A percentile compares a stretch with the other conserved stretches of the same genome.
Evolutionary conservation across 768 basidiomycete genomes (phyloP).

Genomic region (Psilocybe cyanescens): DNA sequence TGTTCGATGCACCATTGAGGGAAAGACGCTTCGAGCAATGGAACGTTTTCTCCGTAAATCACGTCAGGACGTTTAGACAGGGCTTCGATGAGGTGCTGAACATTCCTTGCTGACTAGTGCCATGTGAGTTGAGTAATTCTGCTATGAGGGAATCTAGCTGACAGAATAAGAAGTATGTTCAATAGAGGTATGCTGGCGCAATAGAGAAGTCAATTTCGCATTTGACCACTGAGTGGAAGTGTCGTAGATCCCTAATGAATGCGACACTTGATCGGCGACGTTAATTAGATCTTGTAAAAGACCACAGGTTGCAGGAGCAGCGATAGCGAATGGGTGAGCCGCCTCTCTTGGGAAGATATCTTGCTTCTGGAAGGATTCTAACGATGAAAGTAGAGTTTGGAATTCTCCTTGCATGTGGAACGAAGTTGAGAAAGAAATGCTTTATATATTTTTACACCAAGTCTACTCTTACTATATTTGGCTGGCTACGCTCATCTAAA

Average conservation of each 20-base stretch:
- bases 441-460: not conserved
- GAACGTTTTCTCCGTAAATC: constrained; percentile 67
- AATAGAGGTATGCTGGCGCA: constrained; percentile 65
- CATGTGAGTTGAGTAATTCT: constrained; percentile 10
- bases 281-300: constrained; percentile 56
- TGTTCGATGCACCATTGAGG: constrained; percentile 62
- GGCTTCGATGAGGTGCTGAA: constrained; percentile 49
- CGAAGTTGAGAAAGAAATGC: not conserved
- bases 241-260: constrained; percentile 54
- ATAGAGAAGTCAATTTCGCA: constrained; percentile 67
- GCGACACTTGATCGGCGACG: constrained; percentile 52
- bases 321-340: constrained; percentile 48
- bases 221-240: constrained; percentile 55
- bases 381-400: constrained; percentile 43
- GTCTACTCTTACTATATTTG: not conserved
- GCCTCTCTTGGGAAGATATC: constrained; percentile 38
- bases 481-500: constrained; percentile 16
- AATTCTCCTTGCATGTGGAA: constrained; percentile 12
- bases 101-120: constrained; percentile 55
- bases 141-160: constrained; percentile 29
- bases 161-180: constrained; percentile 57
- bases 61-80: constrained; percentile 50
- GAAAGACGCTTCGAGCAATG: constrained; percentile 46
- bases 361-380: constrained; percentile 44
- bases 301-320: constrained; percentile 43